phyloP scores from a whole-genome alignment of 345 rosid species.

The Clausena lansium region DNA sequence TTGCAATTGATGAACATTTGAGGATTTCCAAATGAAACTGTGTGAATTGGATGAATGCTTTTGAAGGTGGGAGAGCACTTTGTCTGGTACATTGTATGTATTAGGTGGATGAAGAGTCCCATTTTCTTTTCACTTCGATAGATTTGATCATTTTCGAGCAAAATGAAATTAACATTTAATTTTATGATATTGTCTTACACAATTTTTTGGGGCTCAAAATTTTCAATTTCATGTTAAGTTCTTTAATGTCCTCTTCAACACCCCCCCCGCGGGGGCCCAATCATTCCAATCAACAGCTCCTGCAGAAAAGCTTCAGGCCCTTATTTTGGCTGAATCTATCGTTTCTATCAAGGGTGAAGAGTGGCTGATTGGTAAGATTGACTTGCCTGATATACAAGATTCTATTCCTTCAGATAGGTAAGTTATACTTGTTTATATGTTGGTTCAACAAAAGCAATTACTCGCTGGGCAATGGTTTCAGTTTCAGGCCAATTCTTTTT shows the following conservation, averaged over 20 bases:
- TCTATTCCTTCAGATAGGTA: conserved; percentile 68
- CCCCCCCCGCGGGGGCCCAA: rapidly evolving
- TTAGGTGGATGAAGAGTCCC: background rate
- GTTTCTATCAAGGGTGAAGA: conserved; percentile 59
- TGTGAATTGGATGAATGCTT: background rate
- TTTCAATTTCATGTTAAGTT: conserved; percentile 18
- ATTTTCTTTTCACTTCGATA: background rate
- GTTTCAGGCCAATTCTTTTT: conserved; percentile 16
- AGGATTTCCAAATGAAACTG: background rate
- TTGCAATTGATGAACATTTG: background rate
- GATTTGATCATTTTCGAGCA: background rate
- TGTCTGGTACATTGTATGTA: background rate
- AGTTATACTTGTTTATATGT: conserved; percentile 7
- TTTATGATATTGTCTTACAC: background rate
- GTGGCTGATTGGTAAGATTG: conserved; percentile 66
- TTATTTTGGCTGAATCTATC: conserved; percentile 75
- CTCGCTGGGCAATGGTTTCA: conserved; percentile 4
- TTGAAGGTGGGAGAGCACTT: background rate
- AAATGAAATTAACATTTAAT: background rate
- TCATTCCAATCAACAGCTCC: conserved; percentile 53
- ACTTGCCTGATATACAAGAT: conserved; percentile 48
- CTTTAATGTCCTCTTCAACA: background rate
- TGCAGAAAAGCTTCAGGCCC: conserved; percentile 74
- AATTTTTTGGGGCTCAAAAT: background rate
- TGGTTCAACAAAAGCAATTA: background rate